Evolutionary conservation across 2,329 filamentous ascomycete genomes (phyloP), one percentile per base, ranked within the genome.

Genomic region (Eurotiales sp.): DNA sequence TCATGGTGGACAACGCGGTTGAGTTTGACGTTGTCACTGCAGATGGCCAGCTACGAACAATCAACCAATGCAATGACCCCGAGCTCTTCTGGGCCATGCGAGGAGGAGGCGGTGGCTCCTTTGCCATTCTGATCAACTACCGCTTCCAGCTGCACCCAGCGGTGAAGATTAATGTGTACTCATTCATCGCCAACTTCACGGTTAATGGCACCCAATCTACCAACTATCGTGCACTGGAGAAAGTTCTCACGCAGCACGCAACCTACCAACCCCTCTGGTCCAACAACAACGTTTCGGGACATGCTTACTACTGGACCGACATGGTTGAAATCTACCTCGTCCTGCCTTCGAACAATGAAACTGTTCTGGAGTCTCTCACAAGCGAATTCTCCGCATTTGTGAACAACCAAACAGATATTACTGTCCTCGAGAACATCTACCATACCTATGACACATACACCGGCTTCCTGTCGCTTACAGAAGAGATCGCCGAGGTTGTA

Each of bases 61-160:
- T 22, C 5, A 57, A 57, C 15, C n/a, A 22, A 17, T 55, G 46
- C 36, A 54, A 55, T 19, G 52, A 55, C 37, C 34, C 48, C 5
- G 74, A 77, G 47, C 64, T 79, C 1, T 79, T 76, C 61, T 77
- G 72, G 70, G 77, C 76, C 15, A 60, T 79, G 7, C 70, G 75
- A 25, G 77, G 76, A 8, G 80, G 80, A 6, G 81, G 81, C 3
- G 81, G 79, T 1, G 79, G 77, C 58, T 30, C 46, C 54, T 72
- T 72, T 55, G 72, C 72, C 29, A 62, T 76, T 12, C 71, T 74
- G 4, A 65, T 70, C 8, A 66, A 64, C 19, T 72, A 69, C 27
- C 75, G 72, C 8, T 56, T 76, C 30, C 68, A 68, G 12, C 70
- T 72, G 11, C 71, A 72, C 41, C 65, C 69, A 58, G 61, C 37